Conservation (phyloP, 2,329 filamentous ascomycete genomes). For the Ceratocystis variospora region DNA sequence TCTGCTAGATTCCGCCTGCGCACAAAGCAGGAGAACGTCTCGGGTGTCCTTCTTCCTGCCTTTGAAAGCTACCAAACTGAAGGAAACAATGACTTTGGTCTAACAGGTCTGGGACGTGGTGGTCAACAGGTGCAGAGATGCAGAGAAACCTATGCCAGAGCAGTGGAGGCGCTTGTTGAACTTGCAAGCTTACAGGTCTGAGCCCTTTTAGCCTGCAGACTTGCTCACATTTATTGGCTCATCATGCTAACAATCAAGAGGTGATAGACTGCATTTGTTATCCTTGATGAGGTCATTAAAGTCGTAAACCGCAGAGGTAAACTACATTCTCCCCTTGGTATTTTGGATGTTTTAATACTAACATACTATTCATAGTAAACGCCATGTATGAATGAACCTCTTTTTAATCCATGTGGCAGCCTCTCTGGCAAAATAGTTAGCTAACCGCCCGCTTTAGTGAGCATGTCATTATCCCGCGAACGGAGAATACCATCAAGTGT, state of each 20-base stretch:
- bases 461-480: constrained; percentile 92
- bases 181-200: constrained; percentile 71
- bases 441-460: constrained; percentile 38
- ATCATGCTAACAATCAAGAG: background rate
- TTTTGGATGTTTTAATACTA: constrained; percentile 13
- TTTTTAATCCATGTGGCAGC: background rate
- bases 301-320: constrained; percentile 88
- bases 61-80: constrained; percentile 88
- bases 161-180: constrained; percentile 91
- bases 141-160: constrained; percentile 87
- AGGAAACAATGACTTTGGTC: constrained; percentile 84
- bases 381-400: constrained; percentile 52
- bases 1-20: constrained; percentile 83
- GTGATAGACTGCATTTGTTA: constrained; percentile 77
- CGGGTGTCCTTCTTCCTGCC: constrained; percentile 81
- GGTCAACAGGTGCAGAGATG: constrained; percentile 93
- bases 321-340: constrained; percentile 21
- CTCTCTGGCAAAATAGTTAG: constrained; percentile 36
- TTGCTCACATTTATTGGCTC: background rate
- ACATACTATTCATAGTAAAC: constrained; percentile 49
- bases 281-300: constrained; percentile 97
- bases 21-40: constrained; percentile 96
- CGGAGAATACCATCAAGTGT: constrained; percentile 99
- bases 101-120: constrained; percentile 91
- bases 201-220: background rate